Base-by-base conservation (phyloP, 2,329 filamentous ascomycete species). In the Bertia moriformis region DNA sequence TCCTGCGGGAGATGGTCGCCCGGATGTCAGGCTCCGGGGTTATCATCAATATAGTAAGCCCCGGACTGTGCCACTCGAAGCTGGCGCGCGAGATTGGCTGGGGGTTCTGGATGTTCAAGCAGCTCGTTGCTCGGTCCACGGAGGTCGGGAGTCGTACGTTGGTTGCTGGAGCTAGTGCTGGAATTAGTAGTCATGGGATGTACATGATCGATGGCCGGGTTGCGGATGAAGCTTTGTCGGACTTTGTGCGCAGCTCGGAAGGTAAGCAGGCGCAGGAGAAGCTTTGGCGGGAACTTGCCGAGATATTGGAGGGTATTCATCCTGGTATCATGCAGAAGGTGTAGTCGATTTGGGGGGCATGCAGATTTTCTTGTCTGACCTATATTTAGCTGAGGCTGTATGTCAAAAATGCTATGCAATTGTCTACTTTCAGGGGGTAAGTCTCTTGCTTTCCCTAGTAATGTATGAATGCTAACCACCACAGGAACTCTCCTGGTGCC, bases 1-100 rank as follows among this genome's bases (percentile, higher is more conserved):
- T 51, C 24, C 49, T 45, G 19, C 49, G 53, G 27, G 48, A 56
- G 24, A 54, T 67, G 2, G 61, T 61, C 7, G 52, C 53, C 14
- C 17, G 20, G 18, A 35, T 38, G 13, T 12, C 14, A 13, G 14
- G 12, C 14, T 12, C 18, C 12, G 48, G 49, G 20, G 63, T 73
- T 29, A 61, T 62, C 1, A 46, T 75, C 41, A 73, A 71, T 46
- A 57, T 58, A 43, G 43, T 69, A 15, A 70, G 69, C 41, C 71
- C 71, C 0, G 70, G 70, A 1, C 54, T 67, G 19, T 74, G 70
- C 48, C 57, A 68, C 30, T 64, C 65, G 4, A 29, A 51, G 14
- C 14, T 39, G 4, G 7, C 46, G 3, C 36, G 39, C 14, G 18
- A 46, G 15, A 19, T 43, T 50, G 2, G 46, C 41, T n/a, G n/a